Percentiles rank a stretch among this genome's conserved stretches.
These are phyloP conservation scores for Amanita rimosa DNA, from an alignment of 768 basidiomycete genomes.

Conservation along the genomic window DNA sequence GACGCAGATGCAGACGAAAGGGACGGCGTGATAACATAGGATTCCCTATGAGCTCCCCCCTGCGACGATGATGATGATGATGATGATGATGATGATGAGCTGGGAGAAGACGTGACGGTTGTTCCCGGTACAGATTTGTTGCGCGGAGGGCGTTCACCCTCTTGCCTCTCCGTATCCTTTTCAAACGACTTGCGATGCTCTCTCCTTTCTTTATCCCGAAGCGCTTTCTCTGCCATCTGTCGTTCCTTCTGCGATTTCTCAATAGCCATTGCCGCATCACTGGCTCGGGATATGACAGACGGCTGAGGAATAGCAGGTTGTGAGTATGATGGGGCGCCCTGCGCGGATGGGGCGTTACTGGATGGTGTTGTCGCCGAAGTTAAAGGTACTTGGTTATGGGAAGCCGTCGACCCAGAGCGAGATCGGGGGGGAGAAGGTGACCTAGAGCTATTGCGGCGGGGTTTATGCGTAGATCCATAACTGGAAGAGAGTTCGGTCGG, in stretches of 20 bases:
- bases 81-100: no score
- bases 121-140: background rate
- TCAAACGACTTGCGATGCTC: slow-evolving; percentile 18
- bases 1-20: slow-evolving; percentile 2
- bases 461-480: background rate
- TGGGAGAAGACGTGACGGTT: background rate
- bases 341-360: slow-evolving; percentile 3
- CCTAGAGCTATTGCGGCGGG: background rate
- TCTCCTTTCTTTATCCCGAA: slow-evolving; percentile 6
- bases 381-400: slow-evolving; percentile 11
- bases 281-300: slow-evolving; percentile 32
- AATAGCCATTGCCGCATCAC: slow-evolving; percentile 39
- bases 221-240: slow-evolving; percentile 19
- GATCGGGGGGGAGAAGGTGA: slow-evolving; percentile 7
- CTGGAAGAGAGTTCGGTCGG: background rate
- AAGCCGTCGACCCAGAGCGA: slow-evolving; percentile 15
- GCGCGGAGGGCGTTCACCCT: slow-evolving; percentile 6
- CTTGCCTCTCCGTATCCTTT: slow-evolving; percentile 13
- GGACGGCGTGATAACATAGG: background rate
- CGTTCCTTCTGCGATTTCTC: slow-evolving; percentile 29
- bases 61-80: no score
- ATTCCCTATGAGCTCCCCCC: background rate
- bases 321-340: slow-evolving; percentile 11
- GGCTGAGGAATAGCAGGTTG: slow-evolving; percentile 7
- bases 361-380: slow-evolving; percentile 9